Conservation (phyloP, 306 rosid species). For the Dryas drummondii region DNA sequence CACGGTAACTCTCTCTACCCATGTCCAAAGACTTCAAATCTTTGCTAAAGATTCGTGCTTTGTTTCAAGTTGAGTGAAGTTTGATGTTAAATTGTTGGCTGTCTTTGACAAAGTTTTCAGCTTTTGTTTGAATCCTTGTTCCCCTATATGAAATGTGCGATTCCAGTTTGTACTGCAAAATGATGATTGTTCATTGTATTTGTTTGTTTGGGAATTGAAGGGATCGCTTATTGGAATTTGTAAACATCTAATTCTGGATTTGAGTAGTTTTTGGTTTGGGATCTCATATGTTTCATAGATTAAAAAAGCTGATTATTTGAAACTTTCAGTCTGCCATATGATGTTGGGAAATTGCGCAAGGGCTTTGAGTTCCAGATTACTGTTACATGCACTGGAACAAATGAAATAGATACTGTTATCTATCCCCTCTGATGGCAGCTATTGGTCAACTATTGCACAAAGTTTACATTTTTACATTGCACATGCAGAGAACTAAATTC, state of each 20-base stretch:
- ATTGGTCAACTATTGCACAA: neutral
- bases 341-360: slow-evolving; percentile 56
- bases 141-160: neutral
- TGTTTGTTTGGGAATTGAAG: neutral
- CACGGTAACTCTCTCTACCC: slow-evolving; percentile 2
- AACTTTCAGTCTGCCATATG: slow-evolving; percentile 36
- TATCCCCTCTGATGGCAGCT: slow-evolving; percentile 55
- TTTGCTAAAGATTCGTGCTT: neutral
- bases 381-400: slow-evolving; percentile 30
- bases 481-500: neutral
- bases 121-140: neutral
- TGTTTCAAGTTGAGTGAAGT: neutral
- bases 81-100: slow-evolving; percentile 6
- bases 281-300: neutral
- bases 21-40: neutral
- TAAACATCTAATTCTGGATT: too few relatives aligned
- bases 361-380: slow-evolving; percentile 49
- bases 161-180: neutral
- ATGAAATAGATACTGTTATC: slow-evolving; percentile 32
- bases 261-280: neutral
- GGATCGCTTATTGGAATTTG: neutral
- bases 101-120: neutral
- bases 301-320: neutral
- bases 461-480: neutral
- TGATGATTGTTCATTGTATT: neutral